Base-by-base conservation (phyloP, 257 asterid genomes). In the Jasminum sambac region DNA sequence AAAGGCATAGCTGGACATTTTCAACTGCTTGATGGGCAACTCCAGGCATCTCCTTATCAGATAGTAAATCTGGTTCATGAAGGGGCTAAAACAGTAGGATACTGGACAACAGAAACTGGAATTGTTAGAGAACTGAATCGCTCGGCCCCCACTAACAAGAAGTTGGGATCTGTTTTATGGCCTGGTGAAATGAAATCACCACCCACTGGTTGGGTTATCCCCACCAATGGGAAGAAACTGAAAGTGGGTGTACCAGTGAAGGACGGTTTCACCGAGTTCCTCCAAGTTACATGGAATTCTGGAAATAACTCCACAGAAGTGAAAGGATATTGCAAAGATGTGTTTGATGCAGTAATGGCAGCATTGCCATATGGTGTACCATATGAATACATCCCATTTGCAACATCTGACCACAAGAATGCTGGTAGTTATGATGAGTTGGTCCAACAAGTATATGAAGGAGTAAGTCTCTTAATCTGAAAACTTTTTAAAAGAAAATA, bases 131-230 rank as follows among this genome's bases (percentile, higher is more conserved):
- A 50, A 11, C 14, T 73, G 39, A 70, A 21, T 63, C 13, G 7
- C 0, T 46, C 59, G 25, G 16, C 0, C 5, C 23, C 39, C 5
- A 13, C 79, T 13, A 65, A 50, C 60, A 58, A 23, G 8, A 74
- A 69, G 4, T 36, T 78, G 30, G 25, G 67, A 23, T 24, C 81
- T 0, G 61, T 80, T 5, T 43, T 70, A 66, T 80, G 82, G 82
- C 82, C 78, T 8, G 82, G 85, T 37, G 74, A 55, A 17, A 71
- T 30, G 16, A 67, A 44, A 3, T 42, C 38, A 17, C 34, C n/a
- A 13, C 85, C 85, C 2, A 80, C 55, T 40, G 84, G 82, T 38
- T 80, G 80, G 82, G 74, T 34, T 7, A 67, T 77, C 26, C 84
- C 84, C 30, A 76, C 82, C 24, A 76, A 70, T 37, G 75, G 75